Evolutionary conservation across 306 rosid species (phyloP), one percentile per base, ranked within the genome.

Genomic region (Sechiopsis laciniata): DNA sequence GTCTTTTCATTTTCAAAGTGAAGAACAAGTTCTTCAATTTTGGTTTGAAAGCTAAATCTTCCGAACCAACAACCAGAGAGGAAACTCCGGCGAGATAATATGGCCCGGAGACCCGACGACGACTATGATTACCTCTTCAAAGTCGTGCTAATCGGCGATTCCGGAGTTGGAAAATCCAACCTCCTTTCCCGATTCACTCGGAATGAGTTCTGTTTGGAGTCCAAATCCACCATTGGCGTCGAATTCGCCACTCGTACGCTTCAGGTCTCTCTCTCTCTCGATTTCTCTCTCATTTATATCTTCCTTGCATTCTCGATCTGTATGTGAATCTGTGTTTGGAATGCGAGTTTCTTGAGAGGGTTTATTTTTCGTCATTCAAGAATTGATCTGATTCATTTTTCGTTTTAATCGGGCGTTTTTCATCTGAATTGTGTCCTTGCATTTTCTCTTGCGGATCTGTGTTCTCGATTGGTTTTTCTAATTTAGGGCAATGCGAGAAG

Each of bases 101-200:
- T 92, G 96, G 88, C 82, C 72, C 78, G 93, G 37, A 77, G 97
- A 82, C 82, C 86, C 32, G 96, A 93, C 52, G 98, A 93, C 50
- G 98, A 93, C 50, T 93, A 93, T 77, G 97, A 90, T 80, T 93
- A 90, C 59, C 80, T 93, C 86, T 93, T 93, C 84, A 93, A 93
- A 85, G 96, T 90, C 2, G 98, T 93, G 42, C 76, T 93, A 56
- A 90, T 93, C 81, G 98, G 98, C 0, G 98, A 93, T 77, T 93
- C 97, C 0, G 98, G 98, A 4, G 98, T 93, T 14, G 98, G 98
- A 0, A 93, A 93, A 75, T 93, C 98, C 7, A 93, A 93, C 84
- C 87, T 93, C 45, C 96, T 93, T 1, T 93, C 98, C 86, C 96
- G 98, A 83, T 93, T 93, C 79, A 93, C 98, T 45, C 96, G 98